phyloP scores from a whole-genome alignment of 768 basidiomycete species.

The Lentinula boryana region DNA sequence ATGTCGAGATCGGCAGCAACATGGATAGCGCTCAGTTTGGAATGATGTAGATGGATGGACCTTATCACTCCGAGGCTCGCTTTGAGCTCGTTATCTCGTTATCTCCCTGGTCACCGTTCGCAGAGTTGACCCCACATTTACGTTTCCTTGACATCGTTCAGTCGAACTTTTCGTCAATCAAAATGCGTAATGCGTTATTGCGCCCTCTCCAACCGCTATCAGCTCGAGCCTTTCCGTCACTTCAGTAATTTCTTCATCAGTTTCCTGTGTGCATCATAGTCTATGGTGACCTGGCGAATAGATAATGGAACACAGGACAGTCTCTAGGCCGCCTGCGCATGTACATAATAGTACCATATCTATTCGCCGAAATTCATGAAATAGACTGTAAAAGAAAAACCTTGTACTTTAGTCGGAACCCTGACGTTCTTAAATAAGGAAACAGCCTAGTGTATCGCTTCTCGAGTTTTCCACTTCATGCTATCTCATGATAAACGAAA shows the following conservation, averaged over 20 bases:
- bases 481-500: too few species aligned
- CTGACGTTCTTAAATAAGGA: too few species aligned
- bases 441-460: too few species aligned
- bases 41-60: neutral
- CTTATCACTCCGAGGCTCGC: neutral
- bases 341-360: neutral
- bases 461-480: too few species aligned
- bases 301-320: neutral
- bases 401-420: too few species aligned
- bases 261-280: neutral
- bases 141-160: neutral
- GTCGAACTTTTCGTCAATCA: neutral
- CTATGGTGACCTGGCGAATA: neutral
- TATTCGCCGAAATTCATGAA: neutral
- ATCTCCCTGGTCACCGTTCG: neutral
- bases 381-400: neutral
- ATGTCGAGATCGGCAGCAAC: neutral
- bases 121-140: neutral
- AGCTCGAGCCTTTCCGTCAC: neutral
- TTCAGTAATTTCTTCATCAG: neutral
- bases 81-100: neutral
- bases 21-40: neutral
- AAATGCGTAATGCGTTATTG: neutral
- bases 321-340: neutral
- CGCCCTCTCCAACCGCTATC: neutral